Conservation (phyloP, 2,329 filamentous ascomycete genomes). For the Xylaria sp. region DNA sequence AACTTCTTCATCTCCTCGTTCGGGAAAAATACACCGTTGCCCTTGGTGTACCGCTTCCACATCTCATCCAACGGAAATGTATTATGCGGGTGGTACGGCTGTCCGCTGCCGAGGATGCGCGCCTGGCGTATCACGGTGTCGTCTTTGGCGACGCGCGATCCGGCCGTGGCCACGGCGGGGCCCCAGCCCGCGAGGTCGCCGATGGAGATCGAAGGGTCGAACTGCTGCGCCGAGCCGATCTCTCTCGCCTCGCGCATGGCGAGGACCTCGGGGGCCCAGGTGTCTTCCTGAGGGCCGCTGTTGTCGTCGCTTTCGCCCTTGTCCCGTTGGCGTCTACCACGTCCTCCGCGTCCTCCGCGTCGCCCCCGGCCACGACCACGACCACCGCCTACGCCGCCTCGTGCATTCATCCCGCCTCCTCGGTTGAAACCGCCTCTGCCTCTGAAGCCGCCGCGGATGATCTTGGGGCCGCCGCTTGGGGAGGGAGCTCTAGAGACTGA, state of each 20-base stretch:
- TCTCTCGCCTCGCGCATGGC: conserved; percentile 43
- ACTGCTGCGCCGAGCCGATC: conserved; percentile 48
- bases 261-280: conserved; percentile 16
- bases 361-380: conserved; percentile 2
- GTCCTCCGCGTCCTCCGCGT: neutral
- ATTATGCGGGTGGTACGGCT: conserved; percentile 47
- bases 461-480: conserved; percentile 16
- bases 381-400: neutral
- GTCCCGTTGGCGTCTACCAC: conserved; percentile 15
- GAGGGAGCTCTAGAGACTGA: neutral
- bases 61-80: conserved; percentile 42
- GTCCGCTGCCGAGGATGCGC: conserved; percentile 54
- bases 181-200: conserved; percentile 53
- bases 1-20: conserved; percentile 49
- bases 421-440: conserved; percentile 43
- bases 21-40: conserved; percentile 55
- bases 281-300: neutral
- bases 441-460: conserved; percentile 43
- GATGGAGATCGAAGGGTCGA: conserved; percentile 51
- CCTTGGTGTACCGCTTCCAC: conserved; percentile 41
- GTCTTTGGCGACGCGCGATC: conserved; percentile 48
- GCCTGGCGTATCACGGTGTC: conserved; percentile 53
- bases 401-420: conserved; percentile 36
- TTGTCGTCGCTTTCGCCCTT: neutral
- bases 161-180: conserved; percentile 51